A percentile compares a stretch with the other conserved stretches of the same genome.
Conservation (phyloP, 305 asterid genomes). For the Solanum hybrid region DNA sequence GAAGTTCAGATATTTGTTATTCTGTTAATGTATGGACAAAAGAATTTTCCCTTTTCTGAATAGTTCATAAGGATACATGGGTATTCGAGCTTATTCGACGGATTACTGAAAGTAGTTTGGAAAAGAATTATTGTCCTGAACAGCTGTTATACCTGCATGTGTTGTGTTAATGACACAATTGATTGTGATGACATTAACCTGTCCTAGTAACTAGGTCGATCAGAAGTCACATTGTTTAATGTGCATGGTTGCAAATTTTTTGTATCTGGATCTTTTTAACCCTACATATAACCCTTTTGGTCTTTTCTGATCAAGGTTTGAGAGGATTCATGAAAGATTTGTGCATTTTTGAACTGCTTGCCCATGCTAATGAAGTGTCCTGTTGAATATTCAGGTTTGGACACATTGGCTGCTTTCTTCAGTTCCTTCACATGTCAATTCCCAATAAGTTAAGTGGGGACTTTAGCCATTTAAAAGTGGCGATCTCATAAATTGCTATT, state of each 20-base stretch:
- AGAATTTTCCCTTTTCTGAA: neutral
- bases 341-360: neutral
- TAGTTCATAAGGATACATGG: neutral
- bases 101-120: neutral
- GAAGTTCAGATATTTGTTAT: neutral
- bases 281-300: neutral
- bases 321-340: neutral
- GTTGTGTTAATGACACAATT: neutral
- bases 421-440: neutral
- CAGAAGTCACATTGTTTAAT: neutral
- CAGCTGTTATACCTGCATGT: neutral
- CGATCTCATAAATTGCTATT: neutral
- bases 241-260: neutral
- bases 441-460: conserved; percentile 12
- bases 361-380: neutral
- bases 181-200: neutral
- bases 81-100: neutral
- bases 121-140: neutral
- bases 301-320: neutral
- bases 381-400: neutral
- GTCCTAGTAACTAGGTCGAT: neutral
- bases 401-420: neutral
- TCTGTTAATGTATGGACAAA: neutral
- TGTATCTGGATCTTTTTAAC: neutral
- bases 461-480: conserved; percentile 13